Percentiles rank a stretch among this genome's conserved stretches.
These are phyloP conservation scores for Lasiosphaeria ovina DNA, from an alignment of 495 filamentous ascomycete species.

Conservation along the genomic window DNA sequence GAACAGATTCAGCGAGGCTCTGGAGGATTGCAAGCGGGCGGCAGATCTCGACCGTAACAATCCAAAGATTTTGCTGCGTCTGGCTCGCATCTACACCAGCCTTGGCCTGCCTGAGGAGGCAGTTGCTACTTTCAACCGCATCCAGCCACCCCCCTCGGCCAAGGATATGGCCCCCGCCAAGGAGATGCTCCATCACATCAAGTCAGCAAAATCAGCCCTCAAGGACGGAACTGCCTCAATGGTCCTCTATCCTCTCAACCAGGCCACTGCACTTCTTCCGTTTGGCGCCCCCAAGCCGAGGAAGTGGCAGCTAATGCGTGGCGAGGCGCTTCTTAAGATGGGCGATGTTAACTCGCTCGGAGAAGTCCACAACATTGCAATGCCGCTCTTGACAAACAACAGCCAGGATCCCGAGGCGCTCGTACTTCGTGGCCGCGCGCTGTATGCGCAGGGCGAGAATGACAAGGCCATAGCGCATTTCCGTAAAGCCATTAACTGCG, in stretches of 20 bases:
- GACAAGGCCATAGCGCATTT: slow-evolving; percentile 93
- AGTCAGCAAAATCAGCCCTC: slow-evolving; percentile 74
- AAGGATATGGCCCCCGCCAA: slow-evolving; percentile 78
- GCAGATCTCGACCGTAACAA: slow-evolving; percentile 79
- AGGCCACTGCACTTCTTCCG: slow-evolving; percentile 78
- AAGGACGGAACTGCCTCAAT: slow-evolving; percentile 77
- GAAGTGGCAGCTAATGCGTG: slow-evolving; percentile 90
- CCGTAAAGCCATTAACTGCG: slow-evolving; percentile 81
- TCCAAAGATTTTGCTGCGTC: slow-evolving; percentile 79
- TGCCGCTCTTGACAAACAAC: slow-evolving; percentile 79
- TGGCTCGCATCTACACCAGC: slow-evolving; percentile 83
- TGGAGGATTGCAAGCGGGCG: slow-evolving; percentile 80
- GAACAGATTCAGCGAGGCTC: slow-evolving; percentile 68
- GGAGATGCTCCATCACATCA: slow-evolving; percentile 80
- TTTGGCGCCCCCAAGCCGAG: slow-evolving; percentile 70
- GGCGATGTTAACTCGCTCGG: slow-evolving; percentile 82
- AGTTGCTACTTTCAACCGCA: slow-evolving; percentile 68
- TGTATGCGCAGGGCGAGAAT: slow-evolving; percentile 91
- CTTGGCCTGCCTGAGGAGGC: slow-evolving; percentile 85
- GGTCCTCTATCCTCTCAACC: slow-evolving; percentile 86
- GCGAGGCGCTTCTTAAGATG: slow-evolving; percentile 94
- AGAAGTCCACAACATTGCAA: slow-evolving; percentile 89
- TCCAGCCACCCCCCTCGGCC: slow-evolving; percentile 71
- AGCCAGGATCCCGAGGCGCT: slow-evolving; percentile 90
- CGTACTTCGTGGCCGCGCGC: slow-evolving; percentile 79